phyloP scores from a whole-genome alignment of 805 yeast genomes.

The Yueomyces sp. region DNA sequence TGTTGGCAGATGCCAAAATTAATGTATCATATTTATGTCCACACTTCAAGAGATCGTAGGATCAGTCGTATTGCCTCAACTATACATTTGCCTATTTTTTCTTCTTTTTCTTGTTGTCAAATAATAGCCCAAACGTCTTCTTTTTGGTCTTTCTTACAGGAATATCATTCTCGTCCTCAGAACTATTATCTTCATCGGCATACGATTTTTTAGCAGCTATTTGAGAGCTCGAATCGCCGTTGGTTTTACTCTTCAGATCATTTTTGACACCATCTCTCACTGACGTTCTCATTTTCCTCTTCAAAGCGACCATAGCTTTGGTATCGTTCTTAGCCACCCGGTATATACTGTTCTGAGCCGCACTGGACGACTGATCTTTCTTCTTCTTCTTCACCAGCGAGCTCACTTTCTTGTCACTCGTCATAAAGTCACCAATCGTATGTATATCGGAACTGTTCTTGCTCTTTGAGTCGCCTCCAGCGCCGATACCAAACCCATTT shows the following conservation, averaged over 20 bases:
- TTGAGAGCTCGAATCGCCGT: too few relatives aligned
- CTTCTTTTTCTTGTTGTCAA: conserved; percentile 11
- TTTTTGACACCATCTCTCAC: conserved; percentile 7
- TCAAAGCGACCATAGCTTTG: conserved; percentile 23
- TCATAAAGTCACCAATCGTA: conserved; percentile 25
- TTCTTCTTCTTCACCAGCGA: conserved; percentile 21
- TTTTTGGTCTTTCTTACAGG: conserved; percentile 9
- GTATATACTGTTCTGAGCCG: conserved; percentile 10
- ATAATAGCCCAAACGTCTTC: conserved; percentile 17
- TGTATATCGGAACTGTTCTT: conserved; percentile 14
- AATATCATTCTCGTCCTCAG: conserved; percentile 10
- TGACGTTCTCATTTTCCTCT: conserved; percentile 20
- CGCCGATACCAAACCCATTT: conserved; percentile 20
- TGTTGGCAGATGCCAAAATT: too few relatives aligned
- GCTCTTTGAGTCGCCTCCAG: conserved; percentile 1
- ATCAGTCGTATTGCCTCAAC: too few relatives aligned
- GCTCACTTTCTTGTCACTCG: conserved; percentile 21
- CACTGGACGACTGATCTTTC: conserved; percentile 1
- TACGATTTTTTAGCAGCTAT: background rate
- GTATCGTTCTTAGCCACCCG: conserved; percentile 21
- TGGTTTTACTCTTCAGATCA: background rate
- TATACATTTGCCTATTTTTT: background rate
- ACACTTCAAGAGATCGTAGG: too few relatives aligned
- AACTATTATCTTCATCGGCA: conserved; percentile 1
- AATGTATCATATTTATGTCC: too few relatives aligned